A percentile compares a stretch with the other conserved stretches of the same genome.
These are phyloP conservation scores for Betula pendula DNA, from an alignment of 306 rosid genomes.

Conservation along the genomic window DNA sequence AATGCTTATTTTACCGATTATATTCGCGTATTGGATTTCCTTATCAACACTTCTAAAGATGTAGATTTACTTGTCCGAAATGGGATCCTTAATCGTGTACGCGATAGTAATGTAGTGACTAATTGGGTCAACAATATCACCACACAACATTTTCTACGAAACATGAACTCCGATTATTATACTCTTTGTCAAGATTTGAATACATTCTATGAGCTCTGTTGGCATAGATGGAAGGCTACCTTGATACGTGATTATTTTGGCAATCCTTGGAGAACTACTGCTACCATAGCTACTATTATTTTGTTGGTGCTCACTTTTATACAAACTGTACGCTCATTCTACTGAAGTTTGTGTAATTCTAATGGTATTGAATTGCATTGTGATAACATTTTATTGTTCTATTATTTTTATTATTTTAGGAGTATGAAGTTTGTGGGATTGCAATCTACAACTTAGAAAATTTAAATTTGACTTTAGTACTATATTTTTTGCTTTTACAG, in stretches of 20 bases:
- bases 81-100: fast-evolving
- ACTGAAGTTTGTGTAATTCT: neutral
- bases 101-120: too few species aligned
- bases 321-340: conserved; percentile 6
- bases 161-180: neutral
- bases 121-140: too few species aligned
- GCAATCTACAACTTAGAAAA: too few species aligned
- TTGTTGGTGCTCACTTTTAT: neutral
- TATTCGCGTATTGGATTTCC: too few species aligned
- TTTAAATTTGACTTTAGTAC: too few species aligned
- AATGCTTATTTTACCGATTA: neutral
- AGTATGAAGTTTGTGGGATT: too few species aligned
- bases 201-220: neutral
- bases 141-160: fast-evolving
- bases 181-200: neutral
- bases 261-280: neutral
- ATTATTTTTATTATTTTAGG: too few species aligned
- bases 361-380: neutral
- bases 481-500: too few species aligned
- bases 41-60: too few species aligned
- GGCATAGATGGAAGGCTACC: neutral
- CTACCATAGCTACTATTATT: neutral
- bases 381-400: too few species aligned
- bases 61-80: too few species aligned
- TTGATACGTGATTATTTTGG: neutral